Conservation (phyloP, 2,329 filamentous ascomycete species). For the Pyrenochaeta sp. region DNA sequence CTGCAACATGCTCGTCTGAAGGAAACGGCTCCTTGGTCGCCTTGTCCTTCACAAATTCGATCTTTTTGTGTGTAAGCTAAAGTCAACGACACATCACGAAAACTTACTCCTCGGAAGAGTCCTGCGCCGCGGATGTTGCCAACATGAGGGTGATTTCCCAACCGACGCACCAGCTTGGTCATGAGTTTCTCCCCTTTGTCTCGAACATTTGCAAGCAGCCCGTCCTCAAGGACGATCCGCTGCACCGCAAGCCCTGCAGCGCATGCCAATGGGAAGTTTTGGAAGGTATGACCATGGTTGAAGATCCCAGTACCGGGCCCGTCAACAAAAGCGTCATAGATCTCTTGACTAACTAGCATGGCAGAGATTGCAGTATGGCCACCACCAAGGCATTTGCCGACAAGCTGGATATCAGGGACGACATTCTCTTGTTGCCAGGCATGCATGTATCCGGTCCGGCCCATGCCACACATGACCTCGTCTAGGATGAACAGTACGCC, state of each 20-base stretch:
- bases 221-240: slow-evolving; percentile 63
- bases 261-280: slow-evolving; percentile 67
- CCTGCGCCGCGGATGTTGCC: slow-evolving; percentile 69
- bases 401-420: slow-evolving; percentile 69
- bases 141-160: slow-evolving; percentile 59
- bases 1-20: slow-evolving; percentile 54
- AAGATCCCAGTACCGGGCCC: slow-evolving; percentile 55
- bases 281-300: slow-evolving; percentile 69
- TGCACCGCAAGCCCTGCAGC: slow-evolving; percentile 70
- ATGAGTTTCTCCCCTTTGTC: slow-evolving; percentile 61
- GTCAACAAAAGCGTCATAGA: slow-evolving; percentile 58
- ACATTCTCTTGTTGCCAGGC: slow-evolving; percentile 67
- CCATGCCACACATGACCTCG: slow-evolving; percentile 77
- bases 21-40: slow-evolving; percentile 62
- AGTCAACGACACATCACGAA: background rate
- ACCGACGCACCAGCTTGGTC: slow-evolving; percentile 50
- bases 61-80: slow-evolving; percentile 41
- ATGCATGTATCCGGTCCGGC: slow-evolving; percentile 66
- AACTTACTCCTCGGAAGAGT: slow-evolving; percentile 63
- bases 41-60: slow-evolving; percentile 67
- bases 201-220: slow-evolving; percentile 66
- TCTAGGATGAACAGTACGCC: slow-evolving; percentile 80
- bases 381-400: slow-evolving; percentile 71
- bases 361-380: slow-evolving; percentile 70
- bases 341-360: slow-evolving; percentile 61